Evolutionary conservation across 1,284 basidiomycete genomes (phyloP), one percentile per base, ranked within the genome.

Genomic region (Blastosporella zonata): DNA sequence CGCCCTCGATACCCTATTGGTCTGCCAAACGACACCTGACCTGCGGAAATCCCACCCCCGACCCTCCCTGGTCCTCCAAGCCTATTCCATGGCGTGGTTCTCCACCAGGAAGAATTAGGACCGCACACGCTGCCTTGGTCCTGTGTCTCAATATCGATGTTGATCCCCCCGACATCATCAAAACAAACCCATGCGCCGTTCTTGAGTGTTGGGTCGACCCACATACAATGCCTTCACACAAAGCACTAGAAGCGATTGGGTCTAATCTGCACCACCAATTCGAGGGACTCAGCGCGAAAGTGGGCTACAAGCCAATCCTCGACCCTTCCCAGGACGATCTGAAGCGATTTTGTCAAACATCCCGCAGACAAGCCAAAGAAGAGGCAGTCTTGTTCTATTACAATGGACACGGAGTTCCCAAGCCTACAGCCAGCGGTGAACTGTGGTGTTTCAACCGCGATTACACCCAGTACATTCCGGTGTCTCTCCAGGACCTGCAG

Each of bases 121-220:
- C 95, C 0, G 87, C 91, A 21, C 88, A 93, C 38, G 96, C 93
- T 1, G 91, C 90, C 0, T 78, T 99, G n/a, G 90, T 97, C 12
- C 78, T 98, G 55, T 99, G 96, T 64, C 77, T 99, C 37, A 98
- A 99, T 70, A 92, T 99, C 62, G 95, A 97, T 48, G 93, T 97
- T 35, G 96, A 99, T 63, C 96, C 96, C 13, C 96, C 96, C 50
- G 96, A 99, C 63, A 78, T 97, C 42, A 89, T 97, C 70, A 99
- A 98, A 76, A 98, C 97, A 7, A 91, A 90, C 57, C 97, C 96
- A 1, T 97, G 93, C 62, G 94, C 96, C 0, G 87, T 90, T 44
- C 77, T 97, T 44, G 96, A 99, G 68, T 95, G 93, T 59, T 99
- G 96, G 96, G 90, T 98, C 36, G 96, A 99, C 69, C 96, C 96